These are phyloP conservation scores for Spiraea crenata DNA, from an alignment of 331 rosid genomes.

Conservation along the genomic window DNA sequence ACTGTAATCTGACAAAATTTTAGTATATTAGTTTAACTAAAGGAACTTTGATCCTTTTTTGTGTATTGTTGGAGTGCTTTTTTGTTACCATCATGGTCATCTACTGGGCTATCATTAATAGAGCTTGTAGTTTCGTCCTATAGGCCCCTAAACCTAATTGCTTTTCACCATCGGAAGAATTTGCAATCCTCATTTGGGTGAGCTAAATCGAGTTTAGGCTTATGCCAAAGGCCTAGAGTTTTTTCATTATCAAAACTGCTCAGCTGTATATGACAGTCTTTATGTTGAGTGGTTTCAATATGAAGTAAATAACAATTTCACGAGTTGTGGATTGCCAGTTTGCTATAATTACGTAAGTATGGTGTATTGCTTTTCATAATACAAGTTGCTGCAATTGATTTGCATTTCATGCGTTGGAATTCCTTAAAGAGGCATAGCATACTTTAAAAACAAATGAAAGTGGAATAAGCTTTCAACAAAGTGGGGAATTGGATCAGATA, in stretches of 20 bases:
- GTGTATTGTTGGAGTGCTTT: no score
- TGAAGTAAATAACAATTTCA: background rate
- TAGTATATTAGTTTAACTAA: background rate
- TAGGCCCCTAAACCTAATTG: background rate
- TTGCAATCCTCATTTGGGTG: background rate
- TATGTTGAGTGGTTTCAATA: background rate
- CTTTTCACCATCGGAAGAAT: background rate
- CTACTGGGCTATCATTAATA: background rate
- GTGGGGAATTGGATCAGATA: background rate
- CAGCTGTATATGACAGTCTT: background rate
- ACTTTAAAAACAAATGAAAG: background rate
- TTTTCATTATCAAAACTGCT: background rate
- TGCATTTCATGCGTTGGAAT: background rate
- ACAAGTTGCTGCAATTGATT: background rate
- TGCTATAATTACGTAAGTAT: background rate
- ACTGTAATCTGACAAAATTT: background rate
- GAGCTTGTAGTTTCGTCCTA: no score
- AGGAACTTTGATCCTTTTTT: background rate
- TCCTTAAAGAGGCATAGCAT: background rate
- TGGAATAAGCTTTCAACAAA: background rate
- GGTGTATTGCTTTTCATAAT: background rate
- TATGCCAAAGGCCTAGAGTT: background rate
- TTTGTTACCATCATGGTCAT: background rate
- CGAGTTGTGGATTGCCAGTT: background rate
- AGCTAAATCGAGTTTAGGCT: background rate